Conservation (phyloP, 108 stramenopile genomes). For the Conticribra guillardii region DNA sequence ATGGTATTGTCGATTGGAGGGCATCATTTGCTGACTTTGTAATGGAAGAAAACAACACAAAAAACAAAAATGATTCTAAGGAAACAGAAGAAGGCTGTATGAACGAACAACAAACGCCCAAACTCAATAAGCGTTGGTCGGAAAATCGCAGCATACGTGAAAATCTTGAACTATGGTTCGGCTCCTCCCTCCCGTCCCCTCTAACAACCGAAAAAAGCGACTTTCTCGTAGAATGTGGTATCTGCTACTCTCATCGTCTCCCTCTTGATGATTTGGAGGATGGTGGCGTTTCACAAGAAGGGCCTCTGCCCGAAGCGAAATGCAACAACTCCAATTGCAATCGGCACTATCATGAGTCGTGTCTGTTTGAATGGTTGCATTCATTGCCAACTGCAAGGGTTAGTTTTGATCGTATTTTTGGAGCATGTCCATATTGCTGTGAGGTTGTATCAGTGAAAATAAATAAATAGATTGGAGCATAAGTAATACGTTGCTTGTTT, state of each 20-base stretch:
- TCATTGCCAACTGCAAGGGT: slow-evolving; percentile 68
- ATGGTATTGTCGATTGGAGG: slow-evolving; percentile 42
- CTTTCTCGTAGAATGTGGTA: slow-evolving; percentile 71
- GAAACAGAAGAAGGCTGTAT: background rate
- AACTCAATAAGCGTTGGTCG: slow-evolving; percentile 33
- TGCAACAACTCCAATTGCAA: slow-evolving; percentile 66
- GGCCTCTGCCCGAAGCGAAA: slow-evolving; percentile 59
- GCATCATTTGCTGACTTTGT: slow-evolving; percentile 43
- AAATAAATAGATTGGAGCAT: too few relatives aligned
- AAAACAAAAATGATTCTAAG: background rate
- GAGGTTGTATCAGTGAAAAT: slow-evolving; percentile 58
- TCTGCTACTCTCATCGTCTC: slow-evolving; percentile 71
- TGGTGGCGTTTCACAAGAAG: slow-evolving; percentile 19
- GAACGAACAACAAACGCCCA: background rate
- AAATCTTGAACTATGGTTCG: slow-evolving; percentile 66
- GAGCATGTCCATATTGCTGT: slow-evolving; percentile 71
- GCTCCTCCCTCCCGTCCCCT: slow-evolving; percentile 58
- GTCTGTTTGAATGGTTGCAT: slow-evolving; percentile 73
- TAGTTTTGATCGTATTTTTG: slow-evolving; percentile 71
- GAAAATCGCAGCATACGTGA: slow-evolving; percentile 50
- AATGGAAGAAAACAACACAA: slow-evolving; percentile 7
- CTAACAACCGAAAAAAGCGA: slow-evolving; percentile 56
- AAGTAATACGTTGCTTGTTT: too few relatives aligned
- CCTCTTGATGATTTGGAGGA: slow-evolving; percentile 24
- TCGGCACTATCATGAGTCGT: slow-evolving; percentile 61